Evolutionary conservation across 2,329 filamentous ascomycete genomes (phyloP).

Genomic region (Microcyclosporella mali): DNA sequence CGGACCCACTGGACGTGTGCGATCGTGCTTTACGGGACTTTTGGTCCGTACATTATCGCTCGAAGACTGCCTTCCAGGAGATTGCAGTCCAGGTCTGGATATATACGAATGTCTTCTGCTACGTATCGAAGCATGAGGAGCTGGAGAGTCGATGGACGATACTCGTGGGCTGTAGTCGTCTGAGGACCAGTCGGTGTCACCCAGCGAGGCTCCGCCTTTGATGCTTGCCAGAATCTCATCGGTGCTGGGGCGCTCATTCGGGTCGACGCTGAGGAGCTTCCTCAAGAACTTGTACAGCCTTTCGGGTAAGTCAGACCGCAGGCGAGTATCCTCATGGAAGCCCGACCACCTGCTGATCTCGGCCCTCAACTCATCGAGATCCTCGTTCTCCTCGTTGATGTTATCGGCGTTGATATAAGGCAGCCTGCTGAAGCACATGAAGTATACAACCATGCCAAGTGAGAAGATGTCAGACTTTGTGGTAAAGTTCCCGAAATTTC

Average conservation of each 20-base stretch:
- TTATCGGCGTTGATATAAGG: slow-evolving; percentile 81
- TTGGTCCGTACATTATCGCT: slow-evolving; percentile 11
- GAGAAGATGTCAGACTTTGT: slow-evolving; percentile 98
- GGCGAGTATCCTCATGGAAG: slow-evolving; percentile 55
- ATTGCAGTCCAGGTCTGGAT: slow-evolving; percentile 16
- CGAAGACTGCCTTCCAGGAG: slow-evolving; percentile 14
- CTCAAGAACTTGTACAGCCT: slow-evolving; percentile 82
- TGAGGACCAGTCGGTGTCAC: slow-evolving; percentile 23
- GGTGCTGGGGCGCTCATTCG: slow-evolving; percentile 70
- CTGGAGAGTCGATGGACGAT: slow-evolving; percentile 38
- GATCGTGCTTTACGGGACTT: slow-evolving; percentile 17
- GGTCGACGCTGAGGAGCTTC: slow-evolving; percentile 70
- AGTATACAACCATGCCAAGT: slow-evolving; percentile 95
- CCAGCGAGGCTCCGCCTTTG: slow-evolving; percentile 49
- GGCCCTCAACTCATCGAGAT: slow-evolving; percentile 73
- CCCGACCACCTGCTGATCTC: slow-evolving; percentile 87
- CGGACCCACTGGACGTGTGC: slow-evolving; percentile 3
- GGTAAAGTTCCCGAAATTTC: slow-evolving; percentile 84
- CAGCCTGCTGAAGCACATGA: slow-evolving; percentile 87
- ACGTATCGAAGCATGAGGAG: slow-evolving; percentile 13
- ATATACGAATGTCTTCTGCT: slow-evolving; percentile 21
- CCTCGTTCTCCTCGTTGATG: slow-evolving; percentile 84
- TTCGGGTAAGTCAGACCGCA: slow-evolving; percentile 75
- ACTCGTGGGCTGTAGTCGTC: slow-evolving; percentile 32
- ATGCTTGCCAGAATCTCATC: slow-evolving; percentile 77